phyloP scores from a whole-genome alignment of 805 yeast genomes.

The Metschnikowia similis region DNA sequence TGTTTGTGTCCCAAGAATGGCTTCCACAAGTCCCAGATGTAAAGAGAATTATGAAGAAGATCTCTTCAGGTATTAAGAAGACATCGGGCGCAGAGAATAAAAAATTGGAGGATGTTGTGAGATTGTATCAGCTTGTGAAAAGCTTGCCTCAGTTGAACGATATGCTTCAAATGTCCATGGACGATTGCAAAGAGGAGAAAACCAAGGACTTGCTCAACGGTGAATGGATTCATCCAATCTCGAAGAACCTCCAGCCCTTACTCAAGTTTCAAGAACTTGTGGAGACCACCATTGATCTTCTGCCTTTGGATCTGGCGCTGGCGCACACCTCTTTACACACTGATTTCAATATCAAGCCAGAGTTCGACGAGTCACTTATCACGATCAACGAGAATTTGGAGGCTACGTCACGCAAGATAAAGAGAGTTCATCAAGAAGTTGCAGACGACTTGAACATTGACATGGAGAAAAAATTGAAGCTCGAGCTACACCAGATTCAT shows the following conservation, averaged over 20 bases:
- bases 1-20: conserved; percentile 61
- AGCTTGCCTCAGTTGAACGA: conserved; percentile 66
- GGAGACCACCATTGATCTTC: conserved; percentile 86
- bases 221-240: conserved; percentile 59
- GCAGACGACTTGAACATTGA: conserved; percentile 79
- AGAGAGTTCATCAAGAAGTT: conserved; percentile 54
- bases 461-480: conserved; percentile 79
- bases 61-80: conserved; percentile 34
- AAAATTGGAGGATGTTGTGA: conserved; percentile 80
- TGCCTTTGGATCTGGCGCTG: conserved; percentile 61
- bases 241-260: conserved; percentile 47
- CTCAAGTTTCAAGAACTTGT: conserved; percentile 76
- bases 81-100: conserved; percentile 42
- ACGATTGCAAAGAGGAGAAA: conserved; percentile 26
- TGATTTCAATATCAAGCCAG: conserved; percentile 83
- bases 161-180: conserved; percentile 43
- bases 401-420: conserved; percentile 49
- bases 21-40: conserved; percentile 79
- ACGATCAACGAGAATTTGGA: conserved; percentile 57
- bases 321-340: conserved; percentile 39
- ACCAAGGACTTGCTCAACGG: conserved; percentile 36
- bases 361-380: conserved; percentile 75
- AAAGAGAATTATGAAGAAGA: conserved; percentile 66
- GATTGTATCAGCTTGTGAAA: conserved; percentile 76
- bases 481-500: conserved; percentile 81